A percentile compares a stretch with the other conserved stretches of the same genome.
phyloP scores from a whole-genome alignment of 1,139 yeast genomes.

The Citeromyces hawaiiensis region DNA sequence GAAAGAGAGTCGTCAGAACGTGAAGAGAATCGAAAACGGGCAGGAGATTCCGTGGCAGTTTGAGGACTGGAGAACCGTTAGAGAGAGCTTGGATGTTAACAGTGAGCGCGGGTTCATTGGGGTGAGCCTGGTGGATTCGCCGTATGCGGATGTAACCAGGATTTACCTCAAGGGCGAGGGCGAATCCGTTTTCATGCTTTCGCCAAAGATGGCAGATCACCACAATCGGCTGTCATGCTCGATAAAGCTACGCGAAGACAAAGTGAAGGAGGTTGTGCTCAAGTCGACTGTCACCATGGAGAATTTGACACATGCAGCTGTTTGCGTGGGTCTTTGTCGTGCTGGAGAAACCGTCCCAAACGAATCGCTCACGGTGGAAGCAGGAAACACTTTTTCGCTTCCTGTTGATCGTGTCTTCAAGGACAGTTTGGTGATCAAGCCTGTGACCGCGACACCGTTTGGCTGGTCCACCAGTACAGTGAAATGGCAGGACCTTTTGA shows the following conservation, averaged over 20 bases:
- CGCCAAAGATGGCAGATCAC: constrained; percentile 39
- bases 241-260: constrained; percentile 55
- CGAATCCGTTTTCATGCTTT: constrained; percentile 56
- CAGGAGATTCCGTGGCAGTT: constrained; percentile 73
- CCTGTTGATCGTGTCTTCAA: constrained; percentile 63
- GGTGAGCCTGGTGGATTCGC: constrained; percentile 39
- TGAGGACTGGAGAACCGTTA: constrained; percentile 81
- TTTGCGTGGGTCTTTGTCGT: constrained; percentile 29
- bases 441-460: constrained; percentile 36
- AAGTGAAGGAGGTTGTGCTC: constrained; percentile 62
- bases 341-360: constrained; percentile 12
- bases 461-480: constrained; percentile 48
- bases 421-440: constrained; percentile 46
- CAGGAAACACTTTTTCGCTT: constrained; percentile 46
- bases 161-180: constrained; percentile 76
- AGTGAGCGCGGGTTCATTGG: constrained; percentile 48
- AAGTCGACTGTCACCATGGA: constrained; percentile 63
- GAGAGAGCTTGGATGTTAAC: constrained; percentile 68
- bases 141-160: constrained; percentile 36
- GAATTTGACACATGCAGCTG: constrained; percentile 57
- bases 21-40: constrained; percentile 31
- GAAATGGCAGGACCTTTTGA: constrained; percentile 49
- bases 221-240: constrained; percentile 71
- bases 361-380: constrained; percentile 24
- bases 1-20: constrained; percentile 8